Evolutionary conservation across 768 basidiomycete genomes (phyloP), one percentile per base, ranked within the genome.

Genomic region (Austroboletus festivus): DNA sequence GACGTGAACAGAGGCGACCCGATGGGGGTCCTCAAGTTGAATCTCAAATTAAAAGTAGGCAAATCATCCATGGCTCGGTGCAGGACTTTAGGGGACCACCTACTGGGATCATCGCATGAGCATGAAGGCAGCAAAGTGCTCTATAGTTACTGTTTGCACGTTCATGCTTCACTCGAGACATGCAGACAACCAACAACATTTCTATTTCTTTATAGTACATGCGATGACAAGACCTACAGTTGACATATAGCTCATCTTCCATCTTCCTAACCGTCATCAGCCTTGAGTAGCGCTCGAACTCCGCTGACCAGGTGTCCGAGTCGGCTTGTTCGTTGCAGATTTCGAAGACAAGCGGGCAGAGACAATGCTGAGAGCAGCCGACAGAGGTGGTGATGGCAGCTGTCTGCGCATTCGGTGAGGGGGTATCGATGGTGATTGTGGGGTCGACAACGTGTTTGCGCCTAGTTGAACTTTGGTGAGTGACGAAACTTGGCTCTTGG

Each of bases 151-250:
- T n/a, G n/a, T n/a, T n/a, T 42, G 30, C 38, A 31, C 43, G 46
- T 38, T n/a, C 24, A 16, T 26, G 19, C 8, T 23, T 57, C 52
- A 56, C 50, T 40, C 58, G 3, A 46, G n/a, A 38, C 3, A 46
- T 64, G 35, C 59, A 61, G 56, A 51, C 56, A 62, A 63, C 59
- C 59, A 54, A 42, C 44, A n/a, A n/a, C n/a, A n/a, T n/a, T n/a
- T 64, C 47, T 49, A 64, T 64, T 62, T 52, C 40, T 19, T 50
- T n/a, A 51, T 19, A 38, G 12, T 59, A 59, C 54, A 46, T 52
- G 47, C 57, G 34, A 44, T 23, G 20, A 37, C n/a, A n/a, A n/a
- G 28, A 51, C 40, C 38, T 59, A 59, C 56, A 7, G 30, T 38
- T 8, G 42, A 53, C 51, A 55, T 19, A 42, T n/a, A n/a, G 24